Base-by-base conservation (phyloP, 2,329 filamentous ascomycete species). In the Paracamarosporium sp. region DNA sequence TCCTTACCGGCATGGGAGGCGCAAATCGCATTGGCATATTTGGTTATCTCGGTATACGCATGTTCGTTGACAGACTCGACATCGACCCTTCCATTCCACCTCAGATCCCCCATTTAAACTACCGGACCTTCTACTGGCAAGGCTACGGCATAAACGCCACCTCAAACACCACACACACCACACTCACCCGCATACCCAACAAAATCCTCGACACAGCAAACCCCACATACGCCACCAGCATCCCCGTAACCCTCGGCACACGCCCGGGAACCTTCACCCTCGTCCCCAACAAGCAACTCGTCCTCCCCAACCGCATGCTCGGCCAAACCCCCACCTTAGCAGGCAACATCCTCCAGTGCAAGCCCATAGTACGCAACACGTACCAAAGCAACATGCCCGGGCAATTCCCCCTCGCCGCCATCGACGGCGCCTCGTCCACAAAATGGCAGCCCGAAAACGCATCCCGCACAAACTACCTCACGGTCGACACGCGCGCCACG, bases 1-100 rank as follows among this genome's bases (percentile, higher is more conserved):
- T 91, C 77, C 75, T 91, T 24, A 91, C 89, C 0, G 89, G 89
- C 4, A 86, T 89, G 67, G 89, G 89, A 20, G 89, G 89, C 52
- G 85, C 87, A 13, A 85, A 90, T 62, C 88, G 90, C 70, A 85
- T 90, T 24, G 84, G 83, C 0, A 80, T 89, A 2, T 90, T 88
- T 64, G 89, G 88, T 0, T 91, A 88, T 68, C 81, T 90, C 0
- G 88, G 89, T 1, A 79, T 90, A 3, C 82, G 87, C 12, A 78
- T 88, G 1, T 80, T 85, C 45, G 80, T 87, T 2, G 85, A 87
- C 57, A 80, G 81, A 15, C 76, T 87, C n/a, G 83, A 88, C 60
- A 77, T 91, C 51, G 82, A 90, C 55, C 89, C 89, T 0, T 84
- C 84, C 11, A 77, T 90, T 0, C 88, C 88, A 28, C 85, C 86